Evolutionary conservation across 2,329 filamentous ascomycete genomes (phyloP).

Genomic region (Epicoccum nigrum): DNA sequence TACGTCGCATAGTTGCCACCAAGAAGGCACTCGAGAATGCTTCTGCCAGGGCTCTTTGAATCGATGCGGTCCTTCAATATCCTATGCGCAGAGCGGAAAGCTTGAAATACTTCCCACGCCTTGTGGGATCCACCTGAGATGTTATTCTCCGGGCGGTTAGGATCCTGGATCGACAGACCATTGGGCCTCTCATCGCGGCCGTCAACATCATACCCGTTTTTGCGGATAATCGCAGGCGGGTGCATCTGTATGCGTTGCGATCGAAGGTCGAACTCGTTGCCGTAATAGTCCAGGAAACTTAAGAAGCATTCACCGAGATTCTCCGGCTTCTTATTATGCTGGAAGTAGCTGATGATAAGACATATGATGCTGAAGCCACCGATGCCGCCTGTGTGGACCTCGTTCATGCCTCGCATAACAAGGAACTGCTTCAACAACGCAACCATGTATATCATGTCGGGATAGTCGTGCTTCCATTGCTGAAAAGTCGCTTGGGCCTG

Average conservation of each 20-base stretch:
- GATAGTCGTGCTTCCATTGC: slow-evolving; percentile 78
- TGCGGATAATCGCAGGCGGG: slow-evolving; percentile 75
- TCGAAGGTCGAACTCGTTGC: slow-evolving; percentile 75
- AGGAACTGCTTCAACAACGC: slow-evolving; percentile 92
- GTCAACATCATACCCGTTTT: slow-evolving; percentile 51
- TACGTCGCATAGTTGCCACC: slow-evolving; percentile 82
- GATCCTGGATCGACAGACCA: slow-evolving; percentile 87
- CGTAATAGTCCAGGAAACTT: slow-evolving; percentile 89
- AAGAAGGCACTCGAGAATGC: slow-evolving; percentile 74
- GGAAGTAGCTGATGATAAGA: slow-evolving; percentile 83
- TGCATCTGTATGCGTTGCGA: slow-evolving; percentile 73
- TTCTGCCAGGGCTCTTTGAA: slow-evolving; percentile 43
- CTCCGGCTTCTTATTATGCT: slow-evolving; percentile 62
- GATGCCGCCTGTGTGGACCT: slow-evolving; percentile 87
- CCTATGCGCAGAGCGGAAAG: slow-evolving; percentile 63
- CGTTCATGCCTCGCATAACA: slow-evolving; percentile 86
- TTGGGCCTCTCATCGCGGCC: slow-evolving; percentile 49
- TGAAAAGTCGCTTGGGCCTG: slow-evolving; percentile 80
- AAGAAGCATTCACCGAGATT: slow-evolving; percentile 83
- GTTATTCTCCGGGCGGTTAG: slow-evolving; percentile 83
- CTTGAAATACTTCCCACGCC: slow-evolving; percentile 68
- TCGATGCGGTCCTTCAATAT: slow-evolving; percentile 46
- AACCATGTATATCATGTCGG: slow-evolving; percentile 84
- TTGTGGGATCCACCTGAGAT: slow-evolving; percentile 85
- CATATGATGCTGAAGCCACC: slow-evolving; percentile 95